Evolutionary conservation across 805 yeast genomes (phyloP), one percentile per base, ranked within the genome.

Genomic region (Tetrapisispora namnaoensis): DNA sequence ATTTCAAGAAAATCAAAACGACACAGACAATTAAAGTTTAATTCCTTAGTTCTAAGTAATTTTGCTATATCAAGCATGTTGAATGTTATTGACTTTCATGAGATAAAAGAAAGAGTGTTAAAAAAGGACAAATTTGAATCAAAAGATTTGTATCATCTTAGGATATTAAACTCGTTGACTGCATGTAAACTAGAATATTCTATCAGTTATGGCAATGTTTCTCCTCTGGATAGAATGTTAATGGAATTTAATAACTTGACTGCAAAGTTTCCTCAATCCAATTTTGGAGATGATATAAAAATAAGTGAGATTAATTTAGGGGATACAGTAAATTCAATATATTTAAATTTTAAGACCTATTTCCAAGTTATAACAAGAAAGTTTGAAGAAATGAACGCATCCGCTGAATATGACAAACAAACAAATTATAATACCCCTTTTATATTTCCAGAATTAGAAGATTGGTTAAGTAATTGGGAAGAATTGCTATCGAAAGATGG

Each of bases 261-360:
- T 0, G 61, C 77, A 2, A 68, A 70, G 42, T 77, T 67, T 51
- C 82, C 82, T 1, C 71, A 68, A 47, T 71, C 77, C 1, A 76
- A 73, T 13, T 61, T 74, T 51, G 81, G 79, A 14, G 83, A 78
- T 61, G 75, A 75, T 18, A 75, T 78, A 27, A 77, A 77, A 49
- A 71, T 76, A 10, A 72, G 79, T 11, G 77, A 75, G 49, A 65
- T 78, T 1, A 74, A 75, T 44, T 55, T 78, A 20, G 70, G 68
- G 20, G 67, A 66, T 48, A 59, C 65, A 28, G 65, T 61, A 0
- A 63, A 61, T 41, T 27, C 49, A 13, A 60, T 62, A 8, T 60
- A 60, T 44, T 48, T 59, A 27, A 59, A 64, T 40, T 66, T 62
- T 40, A 55, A 56, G 27, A 49, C 47, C 2, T 66, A 59, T 49